Conservation (phyloP, 2,329 filamentous ascomycete genomes). For the Arthrobotrys pseudoclavata region DNA sequence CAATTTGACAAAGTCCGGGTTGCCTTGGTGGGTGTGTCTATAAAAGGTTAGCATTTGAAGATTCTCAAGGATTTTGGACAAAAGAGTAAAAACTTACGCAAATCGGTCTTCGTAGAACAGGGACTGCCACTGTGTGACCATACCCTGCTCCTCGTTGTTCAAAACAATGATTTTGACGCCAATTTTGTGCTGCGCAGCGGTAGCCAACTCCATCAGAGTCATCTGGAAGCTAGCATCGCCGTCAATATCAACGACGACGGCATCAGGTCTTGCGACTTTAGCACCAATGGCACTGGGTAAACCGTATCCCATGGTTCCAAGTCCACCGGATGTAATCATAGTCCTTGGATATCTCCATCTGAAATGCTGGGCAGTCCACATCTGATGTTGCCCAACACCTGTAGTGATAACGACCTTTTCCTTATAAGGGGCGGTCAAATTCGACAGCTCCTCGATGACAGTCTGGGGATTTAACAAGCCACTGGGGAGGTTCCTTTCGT, state of each 20-base stretch:
- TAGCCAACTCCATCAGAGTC: slow-evolving; percentile 95
- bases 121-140: slow-evolving; percentile 99
- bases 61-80: background rate
- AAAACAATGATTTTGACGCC: slow-evolving; percentile 93
- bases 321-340: slow-evolving; percentile 96
- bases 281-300: slow-evolving; percentile 94
- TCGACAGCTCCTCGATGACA: slow-evolving; percentile 89
- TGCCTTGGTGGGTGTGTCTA: slow-evolving; percentile 87
- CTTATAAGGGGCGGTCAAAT: slow-evolving; percentile 84
- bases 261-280: slow-evolving; percentile 85
- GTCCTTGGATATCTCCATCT: slow-evolving; percentile 90
- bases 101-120: slow-evolving; percentile 96
- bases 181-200: slow-evolving; percentile 94
- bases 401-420: slow-evolving; percentile 89
- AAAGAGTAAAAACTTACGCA: slow-evolving; percentile 65
- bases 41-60: slow-evolving; percentile 63
- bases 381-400: slow-evolving; percentile 97
- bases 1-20: slow-evolving; percentile 96
- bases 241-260: slow-evolving; percentile 93
- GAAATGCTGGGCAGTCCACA: slow-evolving; percentile 99
- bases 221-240: slow-evolving; percentile 99
- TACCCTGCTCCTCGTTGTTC: slow-evolving; percentile 98
- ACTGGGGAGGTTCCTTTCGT: slow-evolving; percentile 80
- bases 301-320: slow-evolving; percentile 96
- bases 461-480: slow-evolving; percentile 95